Base-by-base conservation (phyloP, 2,329 filamentous ascomycete species). In the Nothophoma quercina region DNA sequence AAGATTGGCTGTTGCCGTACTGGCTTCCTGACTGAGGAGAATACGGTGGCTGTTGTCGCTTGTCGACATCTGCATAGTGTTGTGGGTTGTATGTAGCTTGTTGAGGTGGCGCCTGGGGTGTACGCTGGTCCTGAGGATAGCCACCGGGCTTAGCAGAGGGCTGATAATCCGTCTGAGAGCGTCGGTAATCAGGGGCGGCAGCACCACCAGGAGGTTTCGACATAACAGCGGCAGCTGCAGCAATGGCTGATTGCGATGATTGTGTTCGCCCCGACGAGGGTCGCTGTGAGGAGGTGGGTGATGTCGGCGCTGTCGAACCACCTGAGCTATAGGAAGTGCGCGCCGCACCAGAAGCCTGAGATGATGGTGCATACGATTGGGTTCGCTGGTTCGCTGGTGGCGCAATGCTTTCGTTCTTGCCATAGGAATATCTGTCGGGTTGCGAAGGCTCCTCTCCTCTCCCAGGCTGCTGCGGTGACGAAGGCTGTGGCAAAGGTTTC, bases 81-180 rank as follows among this genome's bases (percentile, higher is more conserved):
- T 85, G 85, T 22, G 90, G 90, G 70, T 95, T 90, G 71, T 95
- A 95, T 62, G 85, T 85, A 32, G 85, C 79, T 52, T 76, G 72
- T 18, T 79, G 77, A 39, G 75, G 77, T 50, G 76, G 79, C 43
- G 74, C 69, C 44, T 76, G 76, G 23, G 70, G 69, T 33, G 71
- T 55, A 45, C 74, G 74, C 45, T 73, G 71, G 41, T 77, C 78
- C 58, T 73, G 66, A n/a, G 71, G 61, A 55, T 76, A 75, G 6
- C 68, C 68, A 23, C 68, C 70, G 40, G 72, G 63, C 30, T 62
- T 57, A 35, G 66, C 60, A 40, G 63, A 50, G 10, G 72, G 62
- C 38, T 69, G 62, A 41, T 78, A 78, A 53, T 81, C 77, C 30
- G 74, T 75, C 33, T 76, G 77, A 19, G 77, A 64, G 56, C 78